Base-by-base conservation (phyloP, 2,329 filamentous ascomycete species). In the Arthrobotrys conoides region DNA sequence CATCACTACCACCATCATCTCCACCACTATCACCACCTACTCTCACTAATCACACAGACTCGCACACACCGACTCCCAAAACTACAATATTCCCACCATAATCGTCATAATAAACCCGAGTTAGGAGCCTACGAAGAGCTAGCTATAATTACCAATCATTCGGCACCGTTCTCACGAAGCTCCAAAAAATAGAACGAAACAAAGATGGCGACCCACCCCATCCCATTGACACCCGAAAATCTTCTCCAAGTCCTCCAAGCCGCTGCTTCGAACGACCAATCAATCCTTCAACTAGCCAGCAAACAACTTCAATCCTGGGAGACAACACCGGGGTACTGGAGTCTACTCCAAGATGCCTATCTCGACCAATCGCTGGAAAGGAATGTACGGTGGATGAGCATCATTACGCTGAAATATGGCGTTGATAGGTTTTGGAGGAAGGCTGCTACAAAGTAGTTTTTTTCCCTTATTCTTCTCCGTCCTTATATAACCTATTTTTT, bases 321-420 rank as follows among this genome's bases (percentile, higher is more conserved):
- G 78, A 86, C 84, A 51, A 81, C 83, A 3, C 80, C 83, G n/a
- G 84, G 85, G 18, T 88, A 84, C 83, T 88, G 87, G 80, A 84
- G 84, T 24, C 83, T 87, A 66, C 46, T 77, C 12, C 83, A 96
- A 91, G 88, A 91, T 81, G 89, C 93, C 41, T 97, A 94, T 83
- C 88, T 97, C 80, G 92, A 97, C 85, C 90, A 90, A 79, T 90
- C 90, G 1, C 86, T 96, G 0, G 92, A 93, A 0, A 85, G 89
- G 73, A 91, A 96, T 82, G 89, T 95, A 67, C 92, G 96, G 79
- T 94, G 97, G 83, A 90, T 97, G 10, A 92, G 95, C 69, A 90
- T 98, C 73, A 97, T 98, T 81, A 93, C 97, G 83, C 88, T 99
- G 68, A 98, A 98, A 84, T 97, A 98, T 84, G 96, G 94, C 70